Evolutionary conservation across 192 early-diverging fungal species (phyloP), one percentile per base, ranked within the genome.

Genomic region (Chytriomyces hyalinus): DNA sequence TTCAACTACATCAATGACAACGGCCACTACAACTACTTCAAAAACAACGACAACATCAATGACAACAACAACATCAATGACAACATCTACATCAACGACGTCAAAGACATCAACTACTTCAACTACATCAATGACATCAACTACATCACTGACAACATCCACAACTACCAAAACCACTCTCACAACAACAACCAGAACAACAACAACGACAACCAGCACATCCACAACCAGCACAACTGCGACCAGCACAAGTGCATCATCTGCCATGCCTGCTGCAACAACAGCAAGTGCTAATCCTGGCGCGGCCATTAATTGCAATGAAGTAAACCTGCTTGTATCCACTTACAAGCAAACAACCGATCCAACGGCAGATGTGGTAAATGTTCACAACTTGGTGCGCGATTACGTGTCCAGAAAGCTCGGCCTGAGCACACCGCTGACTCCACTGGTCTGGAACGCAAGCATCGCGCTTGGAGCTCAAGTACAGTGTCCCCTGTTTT

Each of bases 1-100:
- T 59, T 4, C 15, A n/a, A n/a, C 57, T 4, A 65, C 48, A 2
- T n/a, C 57, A 22, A 60, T 22, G 57, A 60, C 17, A 17, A 22
- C 15, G 4, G 22, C 17, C 57, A 60, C 22, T 22, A 2, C 17
- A 22, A 60, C 57, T 60, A 60, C 57, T 17, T 60, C 57, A 17
- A n/a, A 22, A 22, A 60, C 57, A 22, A 17, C 57, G 57, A 59
- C 28, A 36, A 36, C 28, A 1, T 36, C 28, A 36, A 36, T 59
- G 17, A 15, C 20, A 22, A 15, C 57, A 4, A 60, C 17, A 17
- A n/a, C 57, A 1, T 60, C 57, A 17, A 60, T 22, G 17, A 60
- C 67, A 70, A 61, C 67, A 51, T 3, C 67, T 20, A 70, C 67
- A 4, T 20, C 44, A 44, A 70, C 47, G 15, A 69, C 17, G 43